A percentile compares a stretch with the other conserved stretches of the same genome.
phyloP scores from a whole-genome alignment of 192 early-diverging fungal genomes.

The Anaeromyces robustus region DNA sequence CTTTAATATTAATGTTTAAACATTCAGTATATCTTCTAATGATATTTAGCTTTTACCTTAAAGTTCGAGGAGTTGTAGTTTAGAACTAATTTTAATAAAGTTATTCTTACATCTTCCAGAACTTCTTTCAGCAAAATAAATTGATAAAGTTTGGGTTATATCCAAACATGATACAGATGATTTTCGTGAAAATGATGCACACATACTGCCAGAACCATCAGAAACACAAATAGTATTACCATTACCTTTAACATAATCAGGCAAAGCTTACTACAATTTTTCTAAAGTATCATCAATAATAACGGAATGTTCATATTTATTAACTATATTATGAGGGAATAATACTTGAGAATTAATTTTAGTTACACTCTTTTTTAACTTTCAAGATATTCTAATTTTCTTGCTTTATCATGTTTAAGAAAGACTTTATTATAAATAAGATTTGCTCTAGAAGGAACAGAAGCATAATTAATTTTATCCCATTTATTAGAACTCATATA shows the following conservation, averaged over 20 bases:
- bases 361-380: background rate
- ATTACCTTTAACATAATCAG: background rate
- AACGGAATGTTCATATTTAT: background rate
- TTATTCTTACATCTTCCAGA: background rate
- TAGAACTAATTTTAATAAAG: background rate
- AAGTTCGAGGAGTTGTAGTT: background rate
- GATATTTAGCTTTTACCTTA: too few relatives aligned
- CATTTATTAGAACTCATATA: background rate
- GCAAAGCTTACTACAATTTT: background rate
- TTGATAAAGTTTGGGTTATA: background rate
- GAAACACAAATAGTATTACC: background rate
- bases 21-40: too few relatives aligned
- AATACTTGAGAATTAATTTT: background rate
- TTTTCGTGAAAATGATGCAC: background rate
- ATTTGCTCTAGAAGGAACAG: background rate
- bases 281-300: background rate
- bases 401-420: background rate
- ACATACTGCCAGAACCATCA: background rate
- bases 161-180: background rate
- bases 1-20: too few relatives aligned
- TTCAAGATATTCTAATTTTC: background rate
- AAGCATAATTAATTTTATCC: background rate
- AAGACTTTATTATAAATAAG: background rate
- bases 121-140: background rate
- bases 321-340: background rate